phyloP scores from a whole-genome alignment of 1,139 yeast genomes.

The Magnusiomyces suaveolens region DNA sequence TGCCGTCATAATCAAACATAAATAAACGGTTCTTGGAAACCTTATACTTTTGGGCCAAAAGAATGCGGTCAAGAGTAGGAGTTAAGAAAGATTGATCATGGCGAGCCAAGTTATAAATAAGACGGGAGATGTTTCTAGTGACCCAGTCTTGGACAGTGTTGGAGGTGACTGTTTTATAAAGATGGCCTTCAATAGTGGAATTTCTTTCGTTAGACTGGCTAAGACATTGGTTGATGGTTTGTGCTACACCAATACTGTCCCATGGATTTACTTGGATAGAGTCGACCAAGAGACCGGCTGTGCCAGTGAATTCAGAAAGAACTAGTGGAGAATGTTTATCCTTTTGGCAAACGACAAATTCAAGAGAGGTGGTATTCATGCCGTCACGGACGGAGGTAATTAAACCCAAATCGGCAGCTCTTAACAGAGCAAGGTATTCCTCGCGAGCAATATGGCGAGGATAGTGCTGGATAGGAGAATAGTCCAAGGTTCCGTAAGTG shows the following conservation, averaged over 20 bases:
- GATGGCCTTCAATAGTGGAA: slow-evolving; percentile 26
- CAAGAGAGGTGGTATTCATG: slow-evolving; percentile 90
- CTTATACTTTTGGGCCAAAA: slow-evolving; percentile 48
- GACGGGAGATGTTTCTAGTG: slow-evolving; percentile 45
- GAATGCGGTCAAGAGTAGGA: slow-evolving; percentile 66
- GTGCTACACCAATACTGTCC: slow-evolving; percentile 79
- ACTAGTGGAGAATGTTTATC: slow-evolving; percentile 51
- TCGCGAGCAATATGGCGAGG: slow-evolving; percentile 82
- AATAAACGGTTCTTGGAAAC: slow-evolving; percentile 62
- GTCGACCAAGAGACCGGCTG: slow-evolving; percentile 68
- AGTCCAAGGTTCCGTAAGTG: slow-evolving; percentile 57
- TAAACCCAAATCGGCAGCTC: slow-evolving; percentile 84
- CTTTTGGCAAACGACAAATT: slow-evolving; percentile 82
- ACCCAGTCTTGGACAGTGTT: slow-evolving; percentile 83
- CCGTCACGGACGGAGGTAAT: slow-evolving; percentile 92
- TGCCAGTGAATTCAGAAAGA: slow-evolving; percentile 82
- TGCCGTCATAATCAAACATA: slow-evolving; percentile 93
- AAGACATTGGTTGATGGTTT: slow-evolving; percentile 64
- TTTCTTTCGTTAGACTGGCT: slow-evolving; percentile 34
- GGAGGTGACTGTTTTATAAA: slow-evolving; percentile 55
- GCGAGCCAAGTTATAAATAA: slow-evolving; percentile 43
- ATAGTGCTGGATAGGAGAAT: slow-evolving; percentile 60
- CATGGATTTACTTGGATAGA: slow-evolving; percentile 79
- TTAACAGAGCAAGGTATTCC: slow-evolving; percentile 76
- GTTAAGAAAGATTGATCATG: slow-evolving; percentile 49